phyloP scores from a whole-genome alignment of 2,329 filamentous ascomycete genomes.

The Beauveria sp. region DNA sequence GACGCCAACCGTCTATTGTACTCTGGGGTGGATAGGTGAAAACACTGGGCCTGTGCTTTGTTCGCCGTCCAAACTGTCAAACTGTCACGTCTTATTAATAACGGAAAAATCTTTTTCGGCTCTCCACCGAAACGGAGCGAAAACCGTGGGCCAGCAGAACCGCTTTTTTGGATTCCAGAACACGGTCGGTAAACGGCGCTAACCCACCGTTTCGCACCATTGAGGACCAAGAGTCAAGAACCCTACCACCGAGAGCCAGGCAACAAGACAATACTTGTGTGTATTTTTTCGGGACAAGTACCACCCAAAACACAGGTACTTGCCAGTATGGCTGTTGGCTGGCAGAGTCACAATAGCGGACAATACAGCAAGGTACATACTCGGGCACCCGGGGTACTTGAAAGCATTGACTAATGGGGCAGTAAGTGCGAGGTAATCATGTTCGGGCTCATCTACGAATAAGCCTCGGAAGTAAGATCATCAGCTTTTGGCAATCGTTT shows the following conservation, averaged over 20 bases:
- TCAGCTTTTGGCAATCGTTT: background rate
- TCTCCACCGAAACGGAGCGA: constrained; percentile 9
- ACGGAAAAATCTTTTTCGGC: constrained; percentile 2
- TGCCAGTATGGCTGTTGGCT: background rate
- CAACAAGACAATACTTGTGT: background rate
- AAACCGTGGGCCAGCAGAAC: background rate
- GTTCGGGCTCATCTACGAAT: background rate
- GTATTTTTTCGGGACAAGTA: background rate
- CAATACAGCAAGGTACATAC: background rate
- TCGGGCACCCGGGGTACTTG: background rate
- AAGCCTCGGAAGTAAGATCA: background rate
- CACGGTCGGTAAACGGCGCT: constrained; percentile 8
- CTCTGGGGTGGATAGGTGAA: background rate
- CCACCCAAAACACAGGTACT: background rate
- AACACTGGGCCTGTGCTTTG: background rate
- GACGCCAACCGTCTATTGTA: background rate
- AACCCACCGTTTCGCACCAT: constrained; percentile 5
- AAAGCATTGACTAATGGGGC: background rate
- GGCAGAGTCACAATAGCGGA: background rate
- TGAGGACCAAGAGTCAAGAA: background rate
- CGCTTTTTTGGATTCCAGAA: constrained; percentile 8
- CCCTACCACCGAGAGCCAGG: background rate
- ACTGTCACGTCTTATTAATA: background rate
- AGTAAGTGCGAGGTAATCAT: background rate
- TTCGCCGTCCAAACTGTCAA: background rate